Evolutionary conservation across 768 basidiomycete species (phyloP).

Genomic region (Trametes sanguinea): DNA sequence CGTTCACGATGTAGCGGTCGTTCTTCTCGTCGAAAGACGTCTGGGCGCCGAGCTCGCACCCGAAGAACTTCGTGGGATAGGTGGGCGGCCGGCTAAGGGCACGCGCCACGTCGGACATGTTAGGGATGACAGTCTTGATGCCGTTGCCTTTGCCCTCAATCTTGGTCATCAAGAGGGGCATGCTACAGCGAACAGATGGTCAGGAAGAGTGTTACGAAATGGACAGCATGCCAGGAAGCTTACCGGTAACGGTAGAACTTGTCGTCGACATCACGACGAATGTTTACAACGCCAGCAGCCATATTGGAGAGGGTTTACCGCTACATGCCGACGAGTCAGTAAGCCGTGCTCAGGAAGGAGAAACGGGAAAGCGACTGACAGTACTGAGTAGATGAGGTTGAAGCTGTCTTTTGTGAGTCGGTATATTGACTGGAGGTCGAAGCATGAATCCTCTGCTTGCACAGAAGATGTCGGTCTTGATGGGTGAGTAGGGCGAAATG

Average conservation of each 20-base stretch:
- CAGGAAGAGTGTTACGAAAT: background rate
- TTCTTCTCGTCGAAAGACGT: slow-evolving; percentile 95
- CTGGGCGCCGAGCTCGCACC: slow-evolving; percentile 97
- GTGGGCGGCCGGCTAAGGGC: slow-evolving; percentile 93
- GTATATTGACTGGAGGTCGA: slow-evolving; percentile 80
- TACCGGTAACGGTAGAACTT: slow-evolving; percentile 94
- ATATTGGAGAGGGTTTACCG: slow-evolving; percentile 76
- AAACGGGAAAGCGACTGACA: slow-evolving; percentile 39
- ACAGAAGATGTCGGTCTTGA: slow-evolving; percentile 56
- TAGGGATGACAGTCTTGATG: slow-evolving; percentile 98
- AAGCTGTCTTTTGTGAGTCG: slow-evolving; percentile 63
- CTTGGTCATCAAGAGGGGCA: slow-evolving; percentile 94
- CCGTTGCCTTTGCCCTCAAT: slow-evolving; percentile 99
- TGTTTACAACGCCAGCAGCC: slow-evolving; percentile 87
- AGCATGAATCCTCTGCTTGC: slow-evolving; percentile 88
- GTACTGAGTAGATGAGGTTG: slow-evolving; percentile 46
- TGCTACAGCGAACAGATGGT: slow-evolving; percentile 48
- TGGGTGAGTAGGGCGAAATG: slow-evolving; percentile 60
- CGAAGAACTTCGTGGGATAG: slow-evolving; percentile 99
- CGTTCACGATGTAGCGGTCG: slow-evolving; percentile 98
- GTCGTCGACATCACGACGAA: slow-evolving; percentile 95
- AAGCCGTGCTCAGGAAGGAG: background rate
- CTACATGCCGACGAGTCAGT: slow-evolving; percentile 37
- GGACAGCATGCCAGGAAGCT: slow-evolving; percentile 21
- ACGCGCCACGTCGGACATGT: slow-evolving; percentile 97